A percentile compares a stretch with the other conserved stretches of the same genome.
Evolutionary conservation across 2,329 filamentous ascomycete genomes (phyloP).

Genomic region (Fusarium coicis): DNA sequence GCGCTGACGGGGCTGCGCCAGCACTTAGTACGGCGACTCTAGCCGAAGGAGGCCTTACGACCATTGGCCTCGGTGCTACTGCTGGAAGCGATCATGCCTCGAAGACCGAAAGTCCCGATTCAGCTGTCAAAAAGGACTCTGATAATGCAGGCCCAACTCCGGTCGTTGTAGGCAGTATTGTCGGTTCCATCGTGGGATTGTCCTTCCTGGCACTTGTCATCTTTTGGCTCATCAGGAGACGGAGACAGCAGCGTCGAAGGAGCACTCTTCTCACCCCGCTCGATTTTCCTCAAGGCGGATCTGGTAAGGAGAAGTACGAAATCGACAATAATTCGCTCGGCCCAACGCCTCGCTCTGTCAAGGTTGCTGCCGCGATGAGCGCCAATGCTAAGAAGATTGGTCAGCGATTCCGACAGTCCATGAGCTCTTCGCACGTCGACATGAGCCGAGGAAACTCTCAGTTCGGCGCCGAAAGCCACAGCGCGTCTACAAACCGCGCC

Average conservation of each 20-base stretch:
- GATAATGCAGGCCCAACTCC: constrained; percentile 35
- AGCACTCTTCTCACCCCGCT: constrained; percentile 63
- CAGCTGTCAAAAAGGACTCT: constrained; percentile 16
- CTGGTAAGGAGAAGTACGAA: constrained; percentile 35
- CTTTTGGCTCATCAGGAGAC: constrained; percentile 61
- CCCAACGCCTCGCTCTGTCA: constrained; percentile 56
- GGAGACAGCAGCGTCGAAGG: constrained; percentile 53
- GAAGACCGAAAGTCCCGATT: constrained; percentile 26
- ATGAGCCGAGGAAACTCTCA: constrained; percentile 66
- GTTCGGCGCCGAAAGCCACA: constrained; percentile 54
- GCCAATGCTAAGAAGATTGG: constrained; percentile 46
- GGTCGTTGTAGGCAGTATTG: constrained; percentile 62
- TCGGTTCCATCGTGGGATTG: constrained; percentile 58
- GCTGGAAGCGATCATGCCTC: constrained; percentile 34
- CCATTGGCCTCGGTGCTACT: constrained; percentile 35
- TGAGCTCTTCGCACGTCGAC: constrained; percentile 55
- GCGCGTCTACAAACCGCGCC: constrained; percentile 45
- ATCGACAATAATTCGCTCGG: constrained; percentile 60
- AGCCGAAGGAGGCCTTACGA: constrained; percentile 32
- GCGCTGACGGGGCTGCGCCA: constrained; percentile 22
- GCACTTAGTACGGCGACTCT: constrained; percentile 37
- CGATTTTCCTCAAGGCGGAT: constrained; percentile 46
- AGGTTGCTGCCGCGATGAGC: constrained; percentile 45
- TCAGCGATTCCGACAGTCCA: constrained; percentile 32
- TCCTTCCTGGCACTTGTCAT: constrained; percentile 57